Conservation (phyloP, 768 basidiomycete species). For the Clitopilus hobsonii region DNA sequence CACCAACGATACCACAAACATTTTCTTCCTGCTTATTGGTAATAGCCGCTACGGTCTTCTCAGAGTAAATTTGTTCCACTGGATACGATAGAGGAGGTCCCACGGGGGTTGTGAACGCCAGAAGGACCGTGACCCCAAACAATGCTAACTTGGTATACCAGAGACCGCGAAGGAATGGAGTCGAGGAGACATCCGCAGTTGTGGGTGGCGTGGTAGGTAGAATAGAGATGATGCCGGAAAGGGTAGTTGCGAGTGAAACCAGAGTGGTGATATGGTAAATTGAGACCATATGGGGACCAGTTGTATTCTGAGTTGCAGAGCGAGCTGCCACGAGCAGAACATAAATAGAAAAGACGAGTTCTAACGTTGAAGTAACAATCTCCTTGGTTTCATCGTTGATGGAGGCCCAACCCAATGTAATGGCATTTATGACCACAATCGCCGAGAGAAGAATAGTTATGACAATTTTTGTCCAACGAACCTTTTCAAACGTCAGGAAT, state of each 20-base stretch:
- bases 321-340: constrained; percentile 43
- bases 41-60: constrained; percentile 55
- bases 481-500: constrained; percentile 28
- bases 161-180: constrained; percentile 23
- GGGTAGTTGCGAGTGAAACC: constrained; percentile 39
- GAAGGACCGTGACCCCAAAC: constrained; percentile 38
- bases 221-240: constrained; percentile 47
- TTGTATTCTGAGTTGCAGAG: constrained; percentile 44
- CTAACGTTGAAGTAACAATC: constrained; percentile 36
- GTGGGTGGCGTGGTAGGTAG: constrained; percentile 44
- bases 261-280: constrained; percentile 60
- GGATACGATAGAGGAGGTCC: constrained; percentile 78
- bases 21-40: constrained; percentile 70
- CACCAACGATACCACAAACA: constrained; percentile 61
- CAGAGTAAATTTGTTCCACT: constrained; percentile 67
- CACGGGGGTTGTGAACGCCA: constrained; percentile 52
- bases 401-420: constrained; percentile 52
- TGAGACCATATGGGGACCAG: constrained; percentile 38
- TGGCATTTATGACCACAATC: constrained; percentile 45
- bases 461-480: constrained; percentile 53
- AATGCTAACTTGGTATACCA: constrained; percentile 52
- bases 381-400: constrained; percentile 22
- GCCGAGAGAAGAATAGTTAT: constrained; percentile 40
- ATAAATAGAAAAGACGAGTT: constrained; percentile 57
- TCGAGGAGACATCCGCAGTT: constrained; percentile 19